Base-by-base conservation (phyloP, 805 yeast genomes). In the Maudiozyma bulderi region DNA sequence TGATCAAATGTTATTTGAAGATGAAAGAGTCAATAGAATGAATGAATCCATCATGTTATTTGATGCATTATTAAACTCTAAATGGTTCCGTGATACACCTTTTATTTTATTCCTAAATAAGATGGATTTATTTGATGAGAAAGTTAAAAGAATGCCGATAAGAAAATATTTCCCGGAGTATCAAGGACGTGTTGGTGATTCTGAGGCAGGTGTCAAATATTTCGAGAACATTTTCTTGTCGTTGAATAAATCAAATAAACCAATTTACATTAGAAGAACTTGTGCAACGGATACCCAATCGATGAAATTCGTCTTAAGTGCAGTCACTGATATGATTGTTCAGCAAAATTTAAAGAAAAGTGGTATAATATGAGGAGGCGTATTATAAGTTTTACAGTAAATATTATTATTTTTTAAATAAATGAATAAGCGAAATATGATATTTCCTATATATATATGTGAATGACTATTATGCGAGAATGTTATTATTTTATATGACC, bases 241-340 rank as follows among this genome's bases (percentile, higher is more conserved):
- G 47, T 64, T 86, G 51, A 87, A 89, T 63, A 71, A 78, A 52
- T 64, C 75, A 3, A 76, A 80, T 33, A 75, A 78, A 44, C 91
- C 89, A n/a, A 77, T 93, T 33, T 93, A 93, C 62, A 84, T 87
- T 26, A 96, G 89, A 68, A 72, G 89, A 55, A 93, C 99, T 0
- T 89, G 97, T 69, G 99, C 99, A 0, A 93, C 99, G 0, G 98
- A 93, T 64, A 79, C 95, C 0, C 73, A 78, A 48, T 78, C 89
- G 31, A 93, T 93, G 96, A 77, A 78, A 60, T 91, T 90, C 60
- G 96, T 93, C 14, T 73, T 93, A 49, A 78, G 86, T 4, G 96
- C 98, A 0, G 96, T 89, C 8, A 88, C 97, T 0, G 98, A 93
- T 68, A 75, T 88, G 78, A 78, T 93, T 44, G 78, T 91, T 32